A percentile compares a stretch with the other conserved stretches of the same genome.
These are phyloP conservation scores for Nakazawaea peltata DNA, from an alignment of 805 yeast genomes.

Conservation along the genomic window DNA sequence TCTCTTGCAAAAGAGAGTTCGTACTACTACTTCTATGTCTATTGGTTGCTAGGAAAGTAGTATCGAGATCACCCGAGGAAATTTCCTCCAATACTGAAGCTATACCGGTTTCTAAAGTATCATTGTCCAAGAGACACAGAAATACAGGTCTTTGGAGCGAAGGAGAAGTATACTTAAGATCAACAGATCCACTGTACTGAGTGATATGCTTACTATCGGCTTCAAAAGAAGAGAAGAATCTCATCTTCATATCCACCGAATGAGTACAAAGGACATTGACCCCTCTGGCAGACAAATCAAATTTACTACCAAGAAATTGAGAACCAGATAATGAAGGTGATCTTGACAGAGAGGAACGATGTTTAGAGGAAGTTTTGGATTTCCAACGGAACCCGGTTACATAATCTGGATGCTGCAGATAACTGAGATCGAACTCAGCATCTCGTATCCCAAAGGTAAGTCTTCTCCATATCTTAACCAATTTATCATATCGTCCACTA, in stretches of 20 bases:
- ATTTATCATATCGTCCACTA: conserved; percentile 50
- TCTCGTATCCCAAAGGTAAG: conserved; percentile 57
- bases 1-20: background rate
- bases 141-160: background rate
- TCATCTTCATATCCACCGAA: conserved; percentile 47
- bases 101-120: background rate
- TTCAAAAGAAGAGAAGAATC: conserved; percentile 66
- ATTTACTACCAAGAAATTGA: conserved; percentile 27
- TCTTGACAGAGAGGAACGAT: background rate
- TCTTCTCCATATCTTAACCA: conserved; percentile 76
- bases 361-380: background rate
- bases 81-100: background rate
- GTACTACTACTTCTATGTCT: too few relatives aligned
- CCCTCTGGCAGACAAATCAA: conserved; percentile 21
- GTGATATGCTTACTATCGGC: conserved; percentile 48
- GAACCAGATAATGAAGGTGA: conserved; percentile 7
- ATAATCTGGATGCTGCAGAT: conserved; percentile 55
- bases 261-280: conserved; percentile 56
- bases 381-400: conserved; percentile 59
- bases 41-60: too few relatives aligned
- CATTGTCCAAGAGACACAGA: conserved; percentile 15
- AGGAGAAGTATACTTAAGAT: conserved; percentile 7
- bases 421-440: conserved; percentile 58
- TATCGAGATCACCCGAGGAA: background rate
- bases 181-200: conserved; percentile 46